phyloP scores from a whole-genome alignment of 2,329 filamentous ascomycete species.

The Phaeosphaeria sp. region DNA sequence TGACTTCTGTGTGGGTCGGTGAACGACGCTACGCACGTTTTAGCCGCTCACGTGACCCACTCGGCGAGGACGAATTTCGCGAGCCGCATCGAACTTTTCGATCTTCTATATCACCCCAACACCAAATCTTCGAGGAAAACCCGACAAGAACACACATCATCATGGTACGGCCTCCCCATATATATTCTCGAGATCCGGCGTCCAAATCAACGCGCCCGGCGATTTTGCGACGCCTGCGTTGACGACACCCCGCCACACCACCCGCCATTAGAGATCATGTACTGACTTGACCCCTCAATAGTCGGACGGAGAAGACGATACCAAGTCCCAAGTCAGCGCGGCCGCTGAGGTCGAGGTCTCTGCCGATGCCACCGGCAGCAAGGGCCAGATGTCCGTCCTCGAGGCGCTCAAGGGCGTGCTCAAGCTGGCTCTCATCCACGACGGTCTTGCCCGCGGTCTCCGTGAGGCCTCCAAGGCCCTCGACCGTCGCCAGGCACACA shows the following conservation, averaged over 20 bases:
- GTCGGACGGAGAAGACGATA: conserved; percentile 99
- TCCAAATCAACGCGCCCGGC: background rate
- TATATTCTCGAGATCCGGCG: conserved; percentile 4
- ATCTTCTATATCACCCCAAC: conserved; percentile 23
- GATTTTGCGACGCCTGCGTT: background rate
- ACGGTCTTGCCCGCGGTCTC: conserved; percentile 97
- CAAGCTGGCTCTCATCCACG: conserved; percentile 99
- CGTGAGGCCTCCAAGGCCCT: conserved; percentile 99
- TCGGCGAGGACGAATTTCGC: conserved; percentile 23
- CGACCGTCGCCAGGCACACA: conserved; percentile 97
- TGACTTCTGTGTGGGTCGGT: too few relatives aligned
- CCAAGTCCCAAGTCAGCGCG: conserved; percentile 76
- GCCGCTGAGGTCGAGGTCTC: conserved; percentile 95
- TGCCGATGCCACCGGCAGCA: conserved; percentile 78
- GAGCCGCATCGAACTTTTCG: conserved; percentile 23
- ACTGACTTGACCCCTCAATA: conserved; percentile 50
- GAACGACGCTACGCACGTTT: conserved; percentile 3
- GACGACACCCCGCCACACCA: background rate
- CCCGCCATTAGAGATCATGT: background rate
- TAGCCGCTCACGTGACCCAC: conserved; percentile 19
- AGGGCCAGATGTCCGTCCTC: conserved; percentile 96
- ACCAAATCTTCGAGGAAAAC: conserved; percentile 53
- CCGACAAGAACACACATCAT: conserved; percentile 50
- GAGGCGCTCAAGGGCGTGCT: conserved; percentile 99
- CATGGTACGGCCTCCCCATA: conserved; percentile 46